Evolutionary conservation across 352 stramenopile genomes (phyloP), one percentile per base, ranked within the genome.

Genomic region (Phytopythium sindhum): DNA sequence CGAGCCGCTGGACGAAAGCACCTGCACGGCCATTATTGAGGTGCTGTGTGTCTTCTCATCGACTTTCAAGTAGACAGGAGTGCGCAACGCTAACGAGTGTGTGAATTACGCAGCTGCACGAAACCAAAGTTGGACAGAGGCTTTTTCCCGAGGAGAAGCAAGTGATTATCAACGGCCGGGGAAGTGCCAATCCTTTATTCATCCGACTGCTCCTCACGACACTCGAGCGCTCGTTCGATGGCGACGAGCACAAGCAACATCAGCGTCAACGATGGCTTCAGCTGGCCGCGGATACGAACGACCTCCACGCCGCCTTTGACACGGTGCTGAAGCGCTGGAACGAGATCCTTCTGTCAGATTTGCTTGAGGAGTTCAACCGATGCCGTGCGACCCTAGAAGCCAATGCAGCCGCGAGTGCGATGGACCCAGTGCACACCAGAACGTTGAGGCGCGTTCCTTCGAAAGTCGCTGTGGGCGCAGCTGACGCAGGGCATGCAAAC

Each of bases 321-420:
- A 63, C 84, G 55, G 62, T 93, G 17, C 78, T 94, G 68, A 85
- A 80, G 57, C 81, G 80, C n/a, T 95, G 86, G 86, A 91, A 90
- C 58, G 59, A 76, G 14, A 75, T 91, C 37, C 61, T 92, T 26
- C 69, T 92, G 15, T 73, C 78, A 37, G 82, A 89, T 60, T 67
- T 91, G 44, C 65, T 74, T 15, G 68, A 75, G 17, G 64, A 80
- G 21, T 67, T 80, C 5, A 26, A 75, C 51, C 74, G 66, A 28
- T 81, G 48, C 31, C 78, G 63, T 53, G 45, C 56, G 47, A 23
- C 47, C 17, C 39, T 59, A 1, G 51, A 65, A 14, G 39, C 59
- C 2, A 61, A 19, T n/a, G 41, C 39, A n/a, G 15, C 24, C 2
- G 17, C 39, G 2, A 54, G 10, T 24, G 17, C 17, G 11, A n/a